These are phyloP conservation scores for Penicillium malachiteum DNA, from an alignment of 495 filamentous ascomycete species.

Conservation along the genomic window DNA sequence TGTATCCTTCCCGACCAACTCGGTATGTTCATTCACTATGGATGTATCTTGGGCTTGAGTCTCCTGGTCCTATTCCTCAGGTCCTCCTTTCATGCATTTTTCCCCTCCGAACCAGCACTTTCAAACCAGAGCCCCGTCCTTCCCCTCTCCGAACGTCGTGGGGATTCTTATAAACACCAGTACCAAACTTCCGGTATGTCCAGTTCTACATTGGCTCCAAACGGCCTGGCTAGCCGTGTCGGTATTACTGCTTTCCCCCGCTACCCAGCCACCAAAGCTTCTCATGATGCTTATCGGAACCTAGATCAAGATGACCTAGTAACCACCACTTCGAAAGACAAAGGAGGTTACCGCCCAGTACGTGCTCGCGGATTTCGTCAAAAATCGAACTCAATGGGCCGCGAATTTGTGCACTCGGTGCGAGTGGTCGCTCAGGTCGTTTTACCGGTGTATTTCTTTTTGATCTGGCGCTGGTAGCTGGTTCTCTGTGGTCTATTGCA, in stretches of 20 bases:
- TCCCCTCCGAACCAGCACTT: constrained; percentile 13
- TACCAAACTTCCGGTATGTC: constrained; percentile 38
- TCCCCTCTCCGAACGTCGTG: constrained; percentile 36
- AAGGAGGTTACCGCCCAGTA: constrained; percentile 15
- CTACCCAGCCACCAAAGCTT: constrained; percentile 22
- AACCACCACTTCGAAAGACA: constrained; percentile 25
- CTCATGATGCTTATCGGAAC: constrained; percentile 27
- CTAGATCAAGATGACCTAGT: constrained; percentile 24
- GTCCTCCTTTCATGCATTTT: constrained; percentile 51
- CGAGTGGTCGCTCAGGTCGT: constrained; percentile 45
- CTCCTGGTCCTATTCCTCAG: constrained; percentile 58
- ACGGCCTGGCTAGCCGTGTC: constrained; percentile 36
- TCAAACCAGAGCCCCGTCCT: constrained; percentile 27
- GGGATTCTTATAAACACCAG: constrained; percentile 18
- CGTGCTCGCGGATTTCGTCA: constrained; percentile 7
- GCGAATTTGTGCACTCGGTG: constrained; percentile 31
- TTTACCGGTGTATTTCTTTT: constrained; percentile 49
- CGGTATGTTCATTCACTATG: constrained; percentile 77
- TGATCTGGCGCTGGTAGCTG: constrained; percentile 52
- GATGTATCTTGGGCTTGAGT: constrained; percentile 56
- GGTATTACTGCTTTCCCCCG: constrained; percentile 24
- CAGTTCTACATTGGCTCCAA: constrained; percentile 34
- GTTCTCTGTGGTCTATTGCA: constrained; percentile 15
- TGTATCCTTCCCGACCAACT: constrained; percentile 91
- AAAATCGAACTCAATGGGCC: constrained; percentile 13